A percentile compares a stretch with the other conserved stretches of the same genome.
These are phyloP conservation scores for Exophiala lecanii-corni DNA, from an alignment of 2,329 filamentous ascomycete species.

Conservation along the genomic window DNA sequence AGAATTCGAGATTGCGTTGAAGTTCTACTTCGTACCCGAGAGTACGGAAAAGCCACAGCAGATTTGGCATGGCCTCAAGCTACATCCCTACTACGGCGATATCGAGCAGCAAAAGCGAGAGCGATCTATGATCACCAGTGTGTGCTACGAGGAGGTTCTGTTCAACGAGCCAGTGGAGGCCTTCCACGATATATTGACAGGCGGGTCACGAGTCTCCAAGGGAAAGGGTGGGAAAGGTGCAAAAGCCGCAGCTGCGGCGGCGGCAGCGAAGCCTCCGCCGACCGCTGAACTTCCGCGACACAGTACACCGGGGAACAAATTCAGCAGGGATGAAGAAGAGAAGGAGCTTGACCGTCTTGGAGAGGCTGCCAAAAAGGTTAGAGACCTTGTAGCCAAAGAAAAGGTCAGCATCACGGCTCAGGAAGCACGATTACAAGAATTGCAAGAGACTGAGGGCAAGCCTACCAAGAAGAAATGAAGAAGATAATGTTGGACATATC, in stretches of 20 bases:
- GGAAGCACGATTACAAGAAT: constrained; percentile 55
- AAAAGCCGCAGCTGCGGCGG: constrained; percentile 34
- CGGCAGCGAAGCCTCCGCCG: constrained; percentile 55
- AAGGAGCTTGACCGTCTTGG: constrained; percentile 63
- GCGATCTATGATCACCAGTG: constrained; percentile 63
- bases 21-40: constrained; percentile 86
- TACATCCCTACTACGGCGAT: constrained; percentile 80
- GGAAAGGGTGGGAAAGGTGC: constrained; percentile 41
- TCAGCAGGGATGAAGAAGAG: constrained; percentile 65
- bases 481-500: constrained; percentile 31
- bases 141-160: constrained; percentile 87
- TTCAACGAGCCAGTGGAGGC: constrained; percentile 96
- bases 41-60: constrained; percentile 91
- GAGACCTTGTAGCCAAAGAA: constrained; percentile 59
- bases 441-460: constrained; percentile 41
- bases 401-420: constrained; percentile 58
- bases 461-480: constrained; percentile 26
- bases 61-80: constrained; percentile 84
- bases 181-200: constrained; percentile 78
- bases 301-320: constrained; percentile 65
- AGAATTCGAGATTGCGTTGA: constrained; percentile 94
- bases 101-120: constrained; percentile 68
- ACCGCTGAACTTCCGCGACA: constrained; percentile 70
- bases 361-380: constrained; percentile 56
- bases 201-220: constrained; percentile 53